Conservation (phyloP, 257 asterid genomes). For the Solanum pinnatisectum region DNA sequence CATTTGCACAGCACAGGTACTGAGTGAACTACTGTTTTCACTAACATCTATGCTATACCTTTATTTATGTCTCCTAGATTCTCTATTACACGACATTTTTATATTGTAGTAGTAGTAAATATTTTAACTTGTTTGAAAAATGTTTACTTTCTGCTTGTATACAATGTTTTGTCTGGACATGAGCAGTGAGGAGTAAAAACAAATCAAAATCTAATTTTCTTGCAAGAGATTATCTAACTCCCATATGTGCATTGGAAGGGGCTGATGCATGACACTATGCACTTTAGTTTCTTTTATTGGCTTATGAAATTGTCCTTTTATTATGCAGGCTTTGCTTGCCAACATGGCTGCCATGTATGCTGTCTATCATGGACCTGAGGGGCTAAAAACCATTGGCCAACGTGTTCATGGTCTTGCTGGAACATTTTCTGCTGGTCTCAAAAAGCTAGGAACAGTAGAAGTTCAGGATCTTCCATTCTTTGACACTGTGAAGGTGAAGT, state of each 20-base stretch:
- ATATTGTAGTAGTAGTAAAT: not conserved
- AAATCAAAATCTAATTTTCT: not conserved
- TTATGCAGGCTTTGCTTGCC: slow-evolving; percentile 85
- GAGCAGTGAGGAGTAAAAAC: not conserved
- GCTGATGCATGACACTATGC: not conserved
- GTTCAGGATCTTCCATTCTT: slow-evolving; percentile 88
- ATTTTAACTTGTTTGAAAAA: not conserved
- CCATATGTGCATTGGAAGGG: not conserved
- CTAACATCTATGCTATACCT: not conserved
- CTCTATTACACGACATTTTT: not conserved
- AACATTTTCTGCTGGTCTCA: slow-evolving; percentile 64
- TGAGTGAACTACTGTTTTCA: not conserved
- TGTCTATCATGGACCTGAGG: slow-evolving; percentile 97
- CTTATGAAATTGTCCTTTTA: not conserved
- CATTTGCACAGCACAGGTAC: slow-evolving; percentile 98
- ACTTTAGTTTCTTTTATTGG: not conserved
- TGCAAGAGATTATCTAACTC: not conserved
- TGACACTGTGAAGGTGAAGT: slow-evolving; percentile 81
- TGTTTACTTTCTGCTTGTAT: not conserved
- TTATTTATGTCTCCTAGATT: not conserved
- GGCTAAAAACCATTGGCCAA: slow-evolving; percentile 83
- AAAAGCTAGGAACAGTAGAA: slow-evolving; percentile 84
- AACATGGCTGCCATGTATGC: slow-evolving; percentile 99
- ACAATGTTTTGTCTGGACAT: not conserved
- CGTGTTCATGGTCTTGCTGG: slow-evolving; percentile 97